Evolutionary conservation across 139 green algal genomes (phyloP), one percentile per base, ranked within the genome.

Genomic region (Gonium pectorale): DNA sequence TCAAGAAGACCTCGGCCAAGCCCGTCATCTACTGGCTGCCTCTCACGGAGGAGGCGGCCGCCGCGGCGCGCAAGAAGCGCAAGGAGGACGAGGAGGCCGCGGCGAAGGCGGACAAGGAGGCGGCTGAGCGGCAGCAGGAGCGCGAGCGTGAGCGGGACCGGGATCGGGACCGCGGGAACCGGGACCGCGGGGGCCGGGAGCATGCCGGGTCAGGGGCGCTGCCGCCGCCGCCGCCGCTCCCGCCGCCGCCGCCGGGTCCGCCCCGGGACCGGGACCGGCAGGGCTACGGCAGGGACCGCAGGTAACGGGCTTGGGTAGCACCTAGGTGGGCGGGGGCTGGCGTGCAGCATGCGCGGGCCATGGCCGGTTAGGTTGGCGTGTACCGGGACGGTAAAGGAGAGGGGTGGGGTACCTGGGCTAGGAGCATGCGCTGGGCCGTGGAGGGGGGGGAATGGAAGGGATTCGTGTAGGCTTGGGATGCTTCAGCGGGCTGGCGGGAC

Each of bases 1-100:
- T 98, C 74, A 83, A 87, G 8, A 96, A 96, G 88, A 98, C 95
- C 0, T 79, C 73, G n/a, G 66, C 88, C 46, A 94, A 95, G 90
- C 95, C 95, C 8, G 54, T 60, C 19, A 86, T 98, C 41, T 98
- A 96, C 87, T 98, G 92, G 88, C 86, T 98, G 82, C 95, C 95
- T 35, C 87, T 98, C 33, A 95, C 92, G 27, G 92, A 97, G 7
- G 92, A 92, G 40, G 83, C 95, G 64, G 89, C 93, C 24, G 89
- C 67, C 6, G 85, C 59, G 62, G 77, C 60, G 24, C 77, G 77
- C 21, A 90, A 91, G 67, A 89, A 83, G 59, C 77, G 77, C 31
- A 37, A 66, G 62, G 77, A 73, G 43, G 77, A 59, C 44, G 77
- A 83, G 43, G 77, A 60, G 31, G 43, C 62, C 7, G 60, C 66